Evolutionary conservation across 305 asterid genomes (phyloP).

Genomic region (Salvia sclarea): DNA sequence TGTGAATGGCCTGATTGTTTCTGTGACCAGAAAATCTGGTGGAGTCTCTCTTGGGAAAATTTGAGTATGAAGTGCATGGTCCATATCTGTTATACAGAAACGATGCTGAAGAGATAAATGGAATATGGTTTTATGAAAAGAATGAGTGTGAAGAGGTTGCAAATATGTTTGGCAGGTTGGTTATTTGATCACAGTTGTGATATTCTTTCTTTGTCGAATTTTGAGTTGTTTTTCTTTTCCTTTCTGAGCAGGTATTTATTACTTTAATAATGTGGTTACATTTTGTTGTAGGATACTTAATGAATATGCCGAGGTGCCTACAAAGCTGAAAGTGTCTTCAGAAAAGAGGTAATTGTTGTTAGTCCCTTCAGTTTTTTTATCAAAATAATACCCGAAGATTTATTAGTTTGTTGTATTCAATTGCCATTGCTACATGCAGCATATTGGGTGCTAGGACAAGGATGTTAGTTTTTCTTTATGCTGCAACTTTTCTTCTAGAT

Average conservation of each 20-base stretch:
- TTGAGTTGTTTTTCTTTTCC: not conserved
- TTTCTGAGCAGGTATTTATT: not conserved
- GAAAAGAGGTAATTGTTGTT: conserved; percentile 57
- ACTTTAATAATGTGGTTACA: conserved; percentile 20
- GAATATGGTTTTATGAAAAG: conserved; percentile 81
- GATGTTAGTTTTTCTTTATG: not conserved
- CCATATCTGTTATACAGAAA: conserved; percentile 79
- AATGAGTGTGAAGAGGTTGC: conserved; percentile 84
- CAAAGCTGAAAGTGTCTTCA: conserved; percentile 57
- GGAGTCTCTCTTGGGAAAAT: conserved; percentile 83
- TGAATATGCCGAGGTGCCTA: conserved; percentile 72
- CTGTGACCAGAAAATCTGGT: conserved; percentile 72
- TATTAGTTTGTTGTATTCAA: conserved; percentile 10
- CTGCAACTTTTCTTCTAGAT: not conserved
- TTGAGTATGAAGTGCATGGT: conserved; percentile 78
- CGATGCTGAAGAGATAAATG: conserved; percentile 79
- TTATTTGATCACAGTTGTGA: conserved; percentile 6
- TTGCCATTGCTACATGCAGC: not conserved
- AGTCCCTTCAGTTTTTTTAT: conserved; percentile 5
- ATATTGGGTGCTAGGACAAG: no score
- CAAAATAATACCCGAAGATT: not conserved
- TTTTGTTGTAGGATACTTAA: conserved; percentile 58
- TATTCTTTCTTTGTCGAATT: not conserved
- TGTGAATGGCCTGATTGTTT: conserved; percentile 26
- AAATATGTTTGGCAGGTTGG: conserved; percentile 72